phyloP scores from a whole-genome alignment of 179 eudicot genomes.

The Corrigiola litoralis region DNA sequence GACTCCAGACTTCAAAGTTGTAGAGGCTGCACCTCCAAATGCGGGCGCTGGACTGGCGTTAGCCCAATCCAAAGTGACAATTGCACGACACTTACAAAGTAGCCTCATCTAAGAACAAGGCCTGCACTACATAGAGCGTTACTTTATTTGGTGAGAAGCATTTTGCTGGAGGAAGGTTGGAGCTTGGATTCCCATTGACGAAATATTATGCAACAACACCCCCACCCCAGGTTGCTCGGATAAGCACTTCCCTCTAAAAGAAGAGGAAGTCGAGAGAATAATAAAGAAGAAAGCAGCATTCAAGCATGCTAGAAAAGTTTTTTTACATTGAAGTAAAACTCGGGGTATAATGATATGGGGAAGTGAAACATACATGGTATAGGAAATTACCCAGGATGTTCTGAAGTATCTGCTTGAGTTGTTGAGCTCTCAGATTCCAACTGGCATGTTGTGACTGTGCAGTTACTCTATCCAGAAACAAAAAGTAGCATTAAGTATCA shows the following conservation, averaged over 20 bases:
- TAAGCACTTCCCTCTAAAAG: too few relatives aligned
- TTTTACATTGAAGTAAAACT: neutral
- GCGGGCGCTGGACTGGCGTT: neutral
- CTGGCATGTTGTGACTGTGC: constrained; percentile 23
- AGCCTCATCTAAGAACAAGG: neutral
- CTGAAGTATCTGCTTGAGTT: constrained; percentile 24
- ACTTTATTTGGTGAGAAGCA: too few relatives aligned
- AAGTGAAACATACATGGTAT: constrained; percentile 4
- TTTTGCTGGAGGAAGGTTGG: too few relatives aligned
- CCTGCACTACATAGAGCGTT: too few relatives aligned
- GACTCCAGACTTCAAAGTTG: too few relatives aligned
- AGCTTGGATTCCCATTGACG: too few relatives aligned
- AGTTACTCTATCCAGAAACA: constrained; percentile 27
- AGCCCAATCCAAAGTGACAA: neutral
- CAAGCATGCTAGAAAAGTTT: neutral
- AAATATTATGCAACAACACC: too few relatives aligned
- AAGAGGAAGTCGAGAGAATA: too few relatives aligned
- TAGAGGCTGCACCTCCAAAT: too few relatives aligned
- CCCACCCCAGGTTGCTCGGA: too few relatives aligned
- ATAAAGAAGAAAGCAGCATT: neutral
- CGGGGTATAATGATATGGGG: neutral
- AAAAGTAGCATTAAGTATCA: neutral
- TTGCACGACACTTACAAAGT: neutral
- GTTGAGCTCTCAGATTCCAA: constrained; percentile 39
- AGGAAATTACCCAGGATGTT: constrained; percentile 21